Evolutionary conservation across 2,329 filamentous ascomycete genomes (phyloP).

Genomic region (Hymenotorrendiella dingleyae): DNA sequence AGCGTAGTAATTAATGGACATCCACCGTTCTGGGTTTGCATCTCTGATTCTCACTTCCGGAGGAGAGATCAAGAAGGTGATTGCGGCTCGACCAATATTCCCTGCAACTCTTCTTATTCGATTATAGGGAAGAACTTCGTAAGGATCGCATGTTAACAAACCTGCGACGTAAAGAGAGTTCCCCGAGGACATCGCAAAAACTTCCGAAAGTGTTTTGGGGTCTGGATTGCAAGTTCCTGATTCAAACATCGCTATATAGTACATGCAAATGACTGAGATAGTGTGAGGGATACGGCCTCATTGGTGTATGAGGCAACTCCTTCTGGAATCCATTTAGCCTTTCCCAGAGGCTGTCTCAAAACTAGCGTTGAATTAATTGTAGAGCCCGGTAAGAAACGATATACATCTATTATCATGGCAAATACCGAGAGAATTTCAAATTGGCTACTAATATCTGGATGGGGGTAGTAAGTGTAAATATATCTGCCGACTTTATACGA

Average conservation of each 20-base stretch:
- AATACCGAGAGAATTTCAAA: slow-evolving; percentile 4
- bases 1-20: background rate
- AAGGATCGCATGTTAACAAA: slow-evolving; percentile 21
- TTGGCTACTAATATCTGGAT: no score
- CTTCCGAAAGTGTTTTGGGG: background rate
- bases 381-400: slow-evolving; percentile 7
- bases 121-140: background rate
- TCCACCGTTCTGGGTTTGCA: slow-evolving; percentile 9
- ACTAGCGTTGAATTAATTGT: slow-evolving; percentile 7
- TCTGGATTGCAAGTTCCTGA: slow-evolving; percentile 7
- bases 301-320: background rate
- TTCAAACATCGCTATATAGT: slow-evolving; percentile 7
- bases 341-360: background rate
- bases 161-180: slow-evolving; percentile 25
- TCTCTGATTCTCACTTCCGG: slow-evolving; percentile 4
- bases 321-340: slow-evolving; percentile 3
- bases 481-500: no score
- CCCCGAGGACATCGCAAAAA: slow-evolving; percentile 23
- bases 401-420: slow-evolving; percentile 6
- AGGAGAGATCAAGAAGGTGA: slow-evolving; percentile 12
- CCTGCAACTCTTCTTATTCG: slow-evolving; percentile 22
- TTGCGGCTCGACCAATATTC: slow-evolving; percentile 13
- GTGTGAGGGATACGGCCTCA: no score
- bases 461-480: no score
- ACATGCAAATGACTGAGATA: slow-evolving; percentile 1